A percentile compares a stretch with the other conserved stretches of the same genome.
These are phyloP conservation scores for Penicillium silybi DNA, from an alignment of 495 filamentous ascomycete genomes.

Conservation along the genomic window DNA sequence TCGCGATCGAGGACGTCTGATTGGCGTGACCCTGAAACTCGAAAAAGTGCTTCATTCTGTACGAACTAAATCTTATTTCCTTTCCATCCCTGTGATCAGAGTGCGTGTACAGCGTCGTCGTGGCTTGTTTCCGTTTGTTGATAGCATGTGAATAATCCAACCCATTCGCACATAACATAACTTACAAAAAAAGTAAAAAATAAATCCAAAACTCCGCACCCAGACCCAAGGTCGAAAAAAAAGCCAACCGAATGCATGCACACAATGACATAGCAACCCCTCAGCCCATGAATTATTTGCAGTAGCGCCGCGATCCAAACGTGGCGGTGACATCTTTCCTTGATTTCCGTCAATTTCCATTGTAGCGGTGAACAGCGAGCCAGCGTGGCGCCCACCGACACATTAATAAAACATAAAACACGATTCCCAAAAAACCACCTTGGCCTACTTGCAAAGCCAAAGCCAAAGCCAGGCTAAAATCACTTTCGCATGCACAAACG, in stretches of 20 bases:
- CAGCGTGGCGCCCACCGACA: not conserved
- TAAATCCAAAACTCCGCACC: not conserved
- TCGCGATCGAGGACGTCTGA: conserved; percentile 6
- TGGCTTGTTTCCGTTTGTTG: not conserved
- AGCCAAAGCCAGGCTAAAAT: not conserved
- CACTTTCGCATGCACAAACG: not conserved
- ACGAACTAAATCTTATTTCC: not conserved
- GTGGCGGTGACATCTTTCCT: conserved; percentile 31
- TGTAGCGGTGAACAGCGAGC: conserved; percentile 25
- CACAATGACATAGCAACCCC: conserved; percentile 6
- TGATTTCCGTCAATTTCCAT: conserved; percentile 9
- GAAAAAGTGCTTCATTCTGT: conserved; percentile 20
- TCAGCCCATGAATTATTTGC: conserved; percentile 16
- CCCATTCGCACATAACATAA: not conserved
- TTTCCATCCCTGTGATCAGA: conserved; percentile 2
- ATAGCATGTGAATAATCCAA: not conserved
- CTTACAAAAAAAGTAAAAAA: not conserved
- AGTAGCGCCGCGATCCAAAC: conserved; percentile 22
- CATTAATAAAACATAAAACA: not conserved
- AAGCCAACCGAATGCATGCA: conserved; percentile 5
- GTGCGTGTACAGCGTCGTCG: conserved; percentile 6
- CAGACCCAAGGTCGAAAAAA: conserved; percentile 1
- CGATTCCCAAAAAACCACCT: not conserved
- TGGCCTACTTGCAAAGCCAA: not conserved
- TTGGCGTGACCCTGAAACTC: conserved; percentile 10